Evolutionary conservation across 495 filamentous ascomycete genomes (phyloP).

Genomic region (Penicillium chermesinum): DNA sequence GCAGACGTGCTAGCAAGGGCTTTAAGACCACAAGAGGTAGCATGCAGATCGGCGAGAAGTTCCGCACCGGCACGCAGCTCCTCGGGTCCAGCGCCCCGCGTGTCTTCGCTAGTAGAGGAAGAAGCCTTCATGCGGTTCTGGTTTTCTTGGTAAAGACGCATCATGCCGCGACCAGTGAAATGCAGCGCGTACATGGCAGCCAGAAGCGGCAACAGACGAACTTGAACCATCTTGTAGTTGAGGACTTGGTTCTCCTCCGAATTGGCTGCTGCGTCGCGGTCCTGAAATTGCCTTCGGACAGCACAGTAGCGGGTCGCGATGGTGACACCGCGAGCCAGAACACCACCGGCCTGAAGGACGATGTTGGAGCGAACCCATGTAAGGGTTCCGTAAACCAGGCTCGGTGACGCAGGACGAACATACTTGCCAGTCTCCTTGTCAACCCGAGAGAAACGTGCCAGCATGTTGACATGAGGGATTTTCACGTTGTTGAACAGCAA

Average conservation of each 20-base stretch:
- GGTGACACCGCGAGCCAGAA: slow-evolving; percentile 68
- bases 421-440: slow-evolving; percentile 59
- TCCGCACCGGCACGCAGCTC: slow-evolving; percentile 59
- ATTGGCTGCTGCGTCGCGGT: slow-evolving; percentile 53
- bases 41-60: slow-evolving; percentile 66
- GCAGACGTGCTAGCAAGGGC: slow-evolving; percentile 62
- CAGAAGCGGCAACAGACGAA: slow-evolving; percentile 61
- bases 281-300: slow-evolving; percentile 66
- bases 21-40: slow-evolving; percentile 69
- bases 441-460: slow-evolving; percentile 58
- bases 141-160: slow-evolving; percentile 60
- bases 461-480: slow-evolving; percentile 64
- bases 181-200: slow-evolving; percentile 72
- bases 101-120: slow-evolving; percentile 30
- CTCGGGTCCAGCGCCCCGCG: slow-evolving; percentile 60
- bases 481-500: slow-evolving; percentile 66
- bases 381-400: slow-evolving; percentile 65
- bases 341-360: slow-evolving; percentile 59
- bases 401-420: slow-evolving; percentile 55
- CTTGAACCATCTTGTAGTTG: slow-evolving; percentile 73
- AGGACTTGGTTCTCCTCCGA: slow-evolving; percentile 64
- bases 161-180: slow-evolving; percentile 67
- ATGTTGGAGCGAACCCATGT: slow-evolving; percentile 70
- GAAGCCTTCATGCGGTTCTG: slow-evolving; percentile 55
- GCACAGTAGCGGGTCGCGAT: slow-evolving; percentile 68